These are phyloP conservation scores for Balamuthia mandrillaris DNA, from an alignment of 208 protist genomes.

Conservation along the genomic window DNA sequence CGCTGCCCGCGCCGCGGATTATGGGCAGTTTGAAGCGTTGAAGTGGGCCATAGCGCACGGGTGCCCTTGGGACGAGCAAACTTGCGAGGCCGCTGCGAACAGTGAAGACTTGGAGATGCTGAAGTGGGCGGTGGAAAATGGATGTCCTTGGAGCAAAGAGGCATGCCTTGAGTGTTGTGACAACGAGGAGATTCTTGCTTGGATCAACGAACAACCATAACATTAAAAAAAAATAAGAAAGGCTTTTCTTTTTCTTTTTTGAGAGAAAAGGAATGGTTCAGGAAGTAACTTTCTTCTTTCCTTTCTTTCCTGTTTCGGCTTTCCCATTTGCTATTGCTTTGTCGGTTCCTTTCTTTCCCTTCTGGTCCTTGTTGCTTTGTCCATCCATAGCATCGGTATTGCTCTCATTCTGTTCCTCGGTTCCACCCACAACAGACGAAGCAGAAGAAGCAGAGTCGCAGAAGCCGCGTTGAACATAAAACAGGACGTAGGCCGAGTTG, in stretches of 20 bases:
- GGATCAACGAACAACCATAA: too few relatives aligned
- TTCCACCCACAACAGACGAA: not conserved
- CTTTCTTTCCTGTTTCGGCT: too few relatives aligned
- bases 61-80: not conserved
- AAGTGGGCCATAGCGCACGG: not conserved
- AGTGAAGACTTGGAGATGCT: not conserved
- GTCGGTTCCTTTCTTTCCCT: too few relatives aligned
- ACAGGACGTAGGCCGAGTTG: constrained; percentile 55
- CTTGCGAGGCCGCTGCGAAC: not conserved
- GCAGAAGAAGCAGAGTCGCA: not conserved
- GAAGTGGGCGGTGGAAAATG: not conserved
- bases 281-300: too few relatives aligned
- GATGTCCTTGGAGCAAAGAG: not conserved
- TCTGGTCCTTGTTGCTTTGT: not conserved
- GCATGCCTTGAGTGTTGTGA: too few relatives aligned
- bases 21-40: not conserved
- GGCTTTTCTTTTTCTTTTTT: too few relatives aligned
- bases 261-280: too few relatives aligned
- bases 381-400: not conserved
- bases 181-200: too few relatives aligned
- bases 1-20: not conserved
- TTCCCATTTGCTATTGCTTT: too few relatives aligned
- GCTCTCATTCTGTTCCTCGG: not conserved
- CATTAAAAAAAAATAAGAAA: too few relatives aligned
- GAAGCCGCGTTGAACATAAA: constrained; percentile 41